Evolutionary conservation across 768 basidiomycete genomes (phyloP).

Genomic region (Leccinum incarnatum): DNA sequence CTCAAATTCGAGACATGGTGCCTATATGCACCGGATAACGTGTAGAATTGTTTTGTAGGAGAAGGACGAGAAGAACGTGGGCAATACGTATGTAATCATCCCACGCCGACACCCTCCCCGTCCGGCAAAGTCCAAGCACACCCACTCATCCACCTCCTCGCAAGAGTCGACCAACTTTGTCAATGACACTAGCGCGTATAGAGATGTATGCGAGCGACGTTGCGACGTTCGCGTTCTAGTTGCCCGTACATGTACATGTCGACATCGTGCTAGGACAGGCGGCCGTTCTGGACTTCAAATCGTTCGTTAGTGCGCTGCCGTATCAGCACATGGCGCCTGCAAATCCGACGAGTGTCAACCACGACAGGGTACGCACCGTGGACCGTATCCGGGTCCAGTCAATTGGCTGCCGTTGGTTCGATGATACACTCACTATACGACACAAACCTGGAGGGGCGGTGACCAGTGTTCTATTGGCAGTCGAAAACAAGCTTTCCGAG

Average conservation of each 20-base stretch:
- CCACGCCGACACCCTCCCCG: constrained; percentile 45
- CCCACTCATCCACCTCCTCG: constrained; percentile 43
- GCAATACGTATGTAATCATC: too few species aligned
- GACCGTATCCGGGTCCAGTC: constrained; percentile 47
- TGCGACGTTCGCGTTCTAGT: constrained; percentile 54
- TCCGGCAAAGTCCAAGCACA: constrained; percentile 44
- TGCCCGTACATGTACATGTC: constrained; percentile 30
- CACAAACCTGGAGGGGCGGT: constrained; percentile 53
- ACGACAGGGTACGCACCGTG: constrained; percentile 67
- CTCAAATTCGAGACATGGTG: constrained; percentile 73
- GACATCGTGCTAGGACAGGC: constrained; percentile 47
- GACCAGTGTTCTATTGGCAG: constrained; percentile 51
- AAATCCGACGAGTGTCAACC: constrained; percentile 52
- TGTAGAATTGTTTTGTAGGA: too few species aligned
- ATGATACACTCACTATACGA: constrained; percentile 47
- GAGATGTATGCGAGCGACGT: constrained; percentile 44
- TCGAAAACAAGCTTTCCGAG: constrained; percentile 42
- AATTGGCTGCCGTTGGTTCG: constrained; percentile 7
- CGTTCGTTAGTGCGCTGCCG: constrained; percentile 44
- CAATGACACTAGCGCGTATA: constrained; percentile 34
- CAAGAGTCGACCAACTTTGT: constrained; percentile 39
- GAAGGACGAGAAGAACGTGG: too few species aligned
- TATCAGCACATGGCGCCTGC: constrained; percentile 56
- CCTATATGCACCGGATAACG: too few species aligned
- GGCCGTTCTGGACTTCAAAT: constrained; percentile 51